Base-by-base conservation (phyloP, 495 filamentous ascomycete genomes). In the Trichoderma parareesei region DNA sequence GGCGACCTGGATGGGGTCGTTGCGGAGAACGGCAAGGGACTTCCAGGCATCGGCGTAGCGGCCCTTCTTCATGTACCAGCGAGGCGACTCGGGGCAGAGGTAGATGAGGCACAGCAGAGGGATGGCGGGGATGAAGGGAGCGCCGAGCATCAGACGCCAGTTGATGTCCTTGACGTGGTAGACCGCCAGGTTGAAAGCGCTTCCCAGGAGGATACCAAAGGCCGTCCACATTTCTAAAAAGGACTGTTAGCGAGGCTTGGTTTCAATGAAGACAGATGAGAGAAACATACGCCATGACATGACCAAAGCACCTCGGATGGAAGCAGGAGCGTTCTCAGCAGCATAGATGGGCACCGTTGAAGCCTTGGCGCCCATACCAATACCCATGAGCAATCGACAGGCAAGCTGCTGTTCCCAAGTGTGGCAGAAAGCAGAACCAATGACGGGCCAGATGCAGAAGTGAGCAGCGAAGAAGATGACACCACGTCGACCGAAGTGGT, bases 81-180 rank as follows among this genome's bases (percentile, higher is more conserved):
- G 77, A 0, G 89, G 87, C 0, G 85, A 89, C 70, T 91, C 88
- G 8, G 90, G 90, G 70, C 88, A 91, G 66, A 90, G 82, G 71
- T 82, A 91, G 66, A 92, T 83, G 38, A 87, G 82, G 27, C 84
- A 37, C 2, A 87, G 27, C 3, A 91, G 76, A 4, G 88, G 88
- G 0, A 93, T 78, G 4, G 89, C 87, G 1, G 90, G 90, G 69
- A 93, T 85, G 69, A 89, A 90, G 6, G 91, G 88, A 38, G 89
- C 90, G 5, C 88, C 90, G 14, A 95, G 70, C 78, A 92, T 90
- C 48, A 93, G 78, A 43, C 91, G 80, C 91, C 91, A 93, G 63
- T 88, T 78, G 65, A 88, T 83, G 11, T 67, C 63, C 9, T 80
- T 82, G 10, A 79, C 74, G 66, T 78, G 67, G 64, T 69, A 77